Conservation (phyloP, 371 early-diverging fungal genomes). For the Zychaea mexicana region DNA sequence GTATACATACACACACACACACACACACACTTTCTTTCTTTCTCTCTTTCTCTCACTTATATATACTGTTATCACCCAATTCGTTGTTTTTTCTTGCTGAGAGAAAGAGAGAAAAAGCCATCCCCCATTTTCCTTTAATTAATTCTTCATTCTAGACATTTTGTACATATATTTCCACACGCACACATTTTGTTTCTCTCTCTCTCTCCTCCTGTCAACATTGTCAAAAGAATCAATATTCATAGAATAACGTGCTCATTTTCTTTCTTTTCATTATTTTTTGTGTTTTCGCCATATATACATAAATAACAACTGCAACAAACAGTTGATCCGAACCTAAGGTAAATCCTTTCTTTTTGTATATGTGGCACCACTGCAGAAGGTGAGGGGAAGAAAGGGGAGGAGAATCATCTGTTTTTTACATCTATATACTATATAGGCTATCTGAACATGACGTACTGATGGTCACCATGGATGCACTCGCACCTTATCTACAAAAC, state of each 20-base stretch:
- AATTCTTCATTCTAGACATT: no score
- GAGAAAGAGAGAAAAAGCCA: no score
- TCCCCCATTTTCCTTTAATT: no score
- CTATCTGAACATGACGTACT: constrained; percentile 9
- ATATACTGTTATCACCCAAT: no score
- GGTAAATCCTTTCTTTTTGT: constrained; percentile 13
- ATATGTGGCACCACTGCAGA: no score
- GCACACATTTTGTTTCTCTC: not conserved
- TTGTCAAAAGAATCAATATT: no score
- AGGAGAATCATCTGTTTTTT: no score
- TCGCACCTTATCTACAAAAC: constrained; percentile 13
- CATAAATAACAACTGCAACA: constrained; percentile 6
- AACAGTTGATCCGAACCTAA: constrained; percentile 22
- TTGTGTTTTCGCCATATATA: constrained; percentile 1
- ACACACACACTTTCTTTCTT: not conserved
- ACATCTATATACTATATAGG: no score
- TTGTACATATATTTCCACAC: constrained; percentile 1
- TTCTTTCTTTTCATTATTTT: constrained; percentile 9
- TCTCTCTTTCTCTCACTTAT: no score
- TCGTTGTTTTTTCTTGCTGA: constrained; percentile 10
- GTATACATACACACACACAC: not conserved
- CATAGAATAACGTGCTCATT: not conserved
- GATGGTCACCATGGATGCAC: constrained; percentile 15
- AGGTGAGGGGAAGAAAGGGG: not conserved
- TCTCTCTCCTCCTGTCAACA: no score